Evolutionary conservation across 441 rosid species (phyloP), one percentile per base, ranked within the genome.

Genomic region (Euphorbia corollata): DNA sequence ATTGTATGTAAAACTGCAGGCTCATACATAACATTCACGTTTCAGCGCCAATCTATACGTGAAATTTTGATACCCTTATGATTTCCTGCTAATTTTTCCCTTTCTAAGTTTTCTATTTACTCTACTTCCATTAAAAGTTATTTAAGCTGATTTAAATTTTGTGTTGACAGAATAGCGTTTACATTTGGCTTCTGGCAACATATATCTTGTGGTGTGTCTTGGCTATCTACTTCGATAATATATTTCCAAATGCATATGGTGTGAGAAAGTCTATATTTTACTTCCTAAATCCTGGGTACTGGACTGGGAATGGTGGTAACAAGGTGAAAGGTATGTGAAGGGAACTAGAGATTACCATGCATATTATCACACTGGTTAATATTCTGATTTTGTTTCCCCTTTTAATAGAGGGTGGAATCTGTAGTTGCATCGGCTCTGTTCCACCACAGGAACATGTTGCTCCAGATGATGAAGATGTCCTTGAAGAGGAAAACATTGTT

Each of bases 381-480:
- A 68, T 69, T 36, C 9, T 78, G 68, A 69, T 65, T 65, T 15
- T 67, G n/a, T 34, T 65, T 68, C 6, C 34, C 18, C 68, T 11
- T 53, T 62, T 57, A 71, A 56, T 76, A 90, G 95, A 93, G 85
- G 98, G 98, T 45, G 83, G 92, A 70, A 71, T 90, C 64, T 94
- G 96, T 81, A 83, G 96, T 58, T 94, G 93, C 81, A 70, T 74
- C 3, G 83, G 89, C 61, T 86, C 90, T 45, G 78, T 78, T 61
- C 91, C 96, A n/a, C 80, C 77, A 0, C 39, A 51, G 47, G 93
- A 86, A 63, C 73, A 83, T 65, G 18, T 72, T 66, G 20, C 82
- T 47, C 86, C 88, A 38, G 96, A 94, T 36, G 99, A 94, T 18
- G 83, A 83, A 74, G 99, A 94, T 76, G 97, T 94, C 72, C 87